Conservation (phyloP, 2,329 filamentous ascomycete genomes). For the Calonectria hongkongensis region DNA sequence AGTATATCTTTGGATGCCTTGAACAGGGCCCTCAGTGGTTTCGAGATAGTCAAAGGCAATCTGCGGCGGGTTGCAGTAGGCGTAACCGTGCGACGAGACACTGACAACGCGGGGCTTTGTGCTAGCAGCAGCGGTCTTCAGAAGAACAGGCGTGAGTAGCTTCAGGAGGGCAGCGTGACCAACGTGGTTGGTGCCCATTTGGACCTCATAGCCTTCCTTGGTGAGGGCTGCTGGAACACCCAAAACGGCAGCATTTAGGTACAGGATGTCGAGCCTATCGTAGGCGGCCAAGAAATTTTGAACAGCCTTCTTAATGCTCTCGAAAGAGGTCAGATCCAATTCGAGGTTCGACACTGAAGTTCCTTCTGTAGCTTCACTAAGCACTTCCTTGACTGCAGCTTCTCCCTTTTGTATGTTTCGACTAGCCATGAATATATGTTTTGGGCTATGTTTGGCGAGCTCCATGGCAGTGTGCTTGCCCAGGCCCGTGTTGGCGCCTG, state of each 20-base stretch:
- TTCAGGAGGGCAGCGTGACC: conserved; percentile 37
- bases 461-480: conserved; percentile 30
- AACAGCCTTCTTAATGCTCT: conserved; percentile 30
- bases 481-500: conserved; percentile 35
- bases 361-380: neutral
- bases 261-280: conserved; percentile 18
- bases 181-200: conserved; percentile 42
- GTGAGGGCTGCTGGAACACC: conserved; percentile 30
- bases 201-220: conserved; percentile 39
- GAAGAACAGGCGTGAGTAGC: conserved; percentile 32
- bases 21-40: conserved; percentile 30
- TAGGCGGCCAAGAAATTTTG: conserved; percentile 9
- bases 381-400: conserved; percentile 26
- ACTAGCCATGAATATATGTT: conserved; percentile 33
- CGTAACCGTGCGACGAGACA: conserved; percentile 31
- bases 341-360: conserved; percentile 29
- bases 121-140: conserved; percentile 23
- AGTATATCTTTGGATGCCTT: conserved; percentile 30
- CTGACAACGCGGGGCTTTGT: conserved; percentile 31
- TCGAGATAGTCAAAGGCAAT: conserved; percentile 36
- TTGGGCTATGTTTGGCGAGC: conserved; percentile 30
- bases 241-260: conserved; percentile 24
- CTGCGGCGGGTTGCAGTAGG: conserved; percentile 28
- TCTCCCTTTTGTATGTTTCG: conserved; percentile 25
- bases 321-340: conserved; percentile 33